These are phyloP conservation scores for Stropharia rugosoannulata DNA, from an alignment of 768 basidiomycete genomes.

Conservation along the genomic window DNA sequence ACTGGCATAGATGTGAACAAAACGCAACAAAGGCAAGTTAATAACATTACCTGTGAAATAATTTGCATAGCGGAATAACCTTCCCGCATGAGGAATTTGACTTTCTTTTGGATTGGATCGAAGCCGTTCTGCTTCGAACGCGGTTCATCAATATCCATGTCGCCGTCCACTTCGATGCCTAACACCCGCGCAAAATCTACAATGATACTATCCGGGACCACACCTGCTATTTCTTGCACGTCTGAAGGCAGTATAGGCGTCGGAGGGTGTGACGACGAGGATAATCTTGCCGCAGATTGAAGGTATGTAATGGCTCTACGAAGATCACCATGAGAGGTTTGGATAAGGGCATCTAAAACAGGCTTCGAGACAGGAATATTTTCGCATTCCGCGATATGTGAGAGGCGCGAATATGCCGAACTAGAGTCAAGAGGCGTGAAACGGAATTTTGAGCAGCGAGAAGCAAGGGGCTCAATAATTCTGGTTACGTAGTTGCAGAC, in stretches of 20 bases:
- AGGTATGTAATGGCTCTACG: conserved; percentile 97
- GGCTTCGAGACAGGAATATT: conserved; percentile 52
- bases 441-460: conserved; percentile 98
- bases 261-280: conserved; percentile 70
- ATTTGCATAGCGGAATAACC: conserved; percentile 94
- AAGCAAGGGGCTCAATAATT: conserved; percentile 97
- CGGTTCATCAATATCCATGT: conserved; percentile 53
- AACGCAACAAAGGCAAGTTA: neutral
- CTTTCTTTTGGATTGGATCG: conserved; percentile 63
- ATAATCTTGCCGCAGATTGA: conserved; percentile 90
- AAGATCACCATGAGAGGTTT: conserved; percentile 86
- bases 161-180: conserved; percentile 63
- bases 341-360: conserved; percentile 74
- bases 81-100: conserved; percentile 76
- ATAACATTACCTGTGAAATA: conserved; percentile 67
- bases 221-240: conserved; percentile 96
- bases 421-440: conserved; percentile 87
- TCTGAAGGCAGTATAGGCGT: conserved; percentile 72
- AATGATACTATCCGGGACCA: conserved; percentile 79
- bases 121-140: conserved; percentile 43
- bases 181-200: conserved; percentile 65
- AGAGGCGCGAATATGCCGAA: conserved; percentile 74
- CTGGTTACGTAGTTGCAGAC: conserved; percentile 99
- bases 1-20: conserved; percentile 39
- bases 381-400: conserved; percentile 80